These are phyloP conservation scores for Ocimum tenuiflorum DNA, from an alignment of 257 asterid species.

Conservation along the genomic window DNA sequence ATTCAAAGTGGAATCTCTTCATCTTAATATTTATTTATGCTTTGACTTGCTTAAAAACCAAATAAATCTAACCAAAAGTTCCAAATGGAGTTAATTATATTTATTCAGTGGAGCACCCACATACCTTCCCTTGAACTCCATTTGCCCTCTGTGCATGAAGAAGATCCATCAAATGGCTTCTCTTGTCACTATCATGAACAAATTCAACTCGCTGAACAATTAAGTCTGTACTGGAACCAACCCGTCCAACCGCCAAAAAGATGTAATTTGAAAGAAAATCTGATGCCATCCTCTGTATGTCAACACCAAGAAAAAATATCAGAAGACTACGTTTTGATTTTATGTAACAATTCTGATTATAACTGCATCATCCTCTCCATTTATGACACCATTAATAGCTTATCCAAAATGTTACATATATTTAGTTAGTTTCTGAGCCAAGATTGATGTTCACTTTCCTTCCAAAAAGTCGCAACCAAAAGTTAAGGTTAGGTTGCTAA, in stretches of 20 bases:
- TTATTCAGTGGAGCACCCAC: slow-evolving; percentile 5
- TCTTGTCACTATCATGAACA: slow-evolving; percentile 71
- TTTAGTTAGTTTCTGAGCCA: background rate
- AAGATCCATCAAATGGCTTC: slow-evolving; percentile 83
- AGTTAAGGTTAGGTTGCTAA: background rate
- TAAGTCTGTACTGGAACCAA: slow-evolving; percentile 84
- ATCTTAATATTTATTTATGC: background rate
- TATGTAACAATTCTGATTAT: background rate
- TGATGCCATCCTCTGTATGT: slow-evolving; percentile 78
- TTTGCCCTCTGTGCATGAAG: slow-evolving; percentile 67
- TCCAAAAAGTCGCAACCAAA: background rate
- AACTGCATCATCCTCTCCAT: background rate
- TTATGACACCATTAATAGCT: background rate
- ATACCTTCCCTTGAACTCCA: slow-evolving; percentile 59
- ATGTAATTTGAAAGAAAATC: slow-evolving; percentile 79
- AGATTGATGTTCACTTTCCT: background rate
- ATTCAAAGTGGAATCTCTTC: background rate
- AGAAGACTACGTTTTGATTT: background rate
- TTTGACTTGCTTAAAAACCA: background rate
- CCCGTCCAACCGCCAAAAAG: slow-evolving; percentile 84
- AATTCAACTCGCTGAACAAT: slow-evolving; percentile 76
- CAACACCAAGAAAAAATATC: slow-evolving; percentile 12
- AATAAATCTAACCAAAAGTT: background rate
- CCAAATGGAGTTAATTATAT: background rate
- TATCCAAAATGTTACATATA: background rate